Base-by-base conservation (phyloP, 179 eudicot genomes). In the Pouteria campechiana region DNA sequence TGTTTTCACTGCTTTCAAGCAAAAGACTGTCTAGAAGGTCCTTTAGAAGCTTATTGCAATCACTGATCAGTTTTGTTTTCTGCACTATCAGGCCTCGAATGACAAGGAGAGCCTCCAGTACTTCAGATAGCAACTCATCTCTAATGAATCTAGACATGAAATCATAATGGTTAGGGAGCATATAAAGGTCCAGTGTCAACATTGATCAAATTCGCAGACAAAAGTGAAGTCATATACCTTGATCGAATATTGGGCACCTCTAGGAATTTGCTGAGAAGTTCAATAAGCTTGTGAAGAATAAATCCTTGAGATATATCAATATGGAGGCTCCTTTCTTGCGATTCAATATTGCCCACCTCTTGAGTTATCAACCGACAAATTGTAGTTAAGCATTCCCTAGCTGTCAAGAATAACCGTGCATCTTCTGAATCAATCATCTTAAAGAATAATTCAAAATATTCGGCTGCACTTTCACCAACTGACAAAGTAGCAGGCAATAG, bases 301-400 rank as follows among this genome's bases (percentile, higher is more conserved):
- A 92, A 92, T 33, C 99, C 99, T 55, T 87, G 99, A 14, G 99
- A 88, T 54, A 92, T 92, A 44, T 92, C 94, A 55, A 92, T 88
- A 52, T 74, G 99, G 43, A 92, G 72, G 64, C 96, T 88, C 72
- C 99, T 81, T 71, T 92, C 99, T 27, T 83, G 64, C 39, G 94
- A 73, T 57, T 88, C 96, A 56, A 88, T 62, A 48, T 69, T 80
- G 41, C 70, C 61, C 34, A 92, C 96, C 77, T 92, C 99, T 61
- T 81, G 88, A 37, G 78, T 69, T 50, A 92, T 83, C 54, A 92
- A 65, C 65, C 88, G 81, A 59, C 89, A 80, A 22, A 92, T 69
- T 39, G 81, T 70, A 40, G 71, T 54, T 53, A 92, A 67, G 63
- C 79, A 76, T 57, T 96, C 96, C 64, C 78, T 73, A 8, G 78